Base-by-base conservation (phyloP, 805 yeast species). In the Saccharomycopsis fodiens region DNA sequence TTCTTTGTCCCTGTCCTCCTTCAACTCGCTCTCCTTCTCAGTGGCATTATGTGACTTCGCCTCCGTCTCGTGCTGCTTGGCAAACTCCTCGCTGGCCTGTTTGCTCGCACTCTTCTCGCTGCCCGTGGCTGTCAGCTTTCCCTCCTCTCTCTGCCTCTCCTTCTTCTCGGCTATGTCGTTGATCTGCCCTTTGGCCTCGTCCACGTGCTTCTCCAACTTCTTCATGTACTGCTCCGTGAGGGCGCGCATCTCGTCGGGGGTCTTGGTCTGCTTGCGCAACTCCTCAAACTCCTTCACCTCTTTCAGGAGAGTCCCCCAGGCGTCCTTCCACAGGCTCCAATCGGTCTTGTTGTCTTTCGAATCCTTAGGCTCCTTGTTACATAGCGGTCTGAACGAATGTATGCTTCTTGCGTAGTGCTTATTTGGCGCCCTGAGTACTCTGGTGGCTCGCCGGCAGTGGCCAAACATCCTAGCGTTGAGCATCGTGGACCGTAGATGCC, bases 21-120 rank as follows among this genome's bases (percentile, higher is more conserved):
- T 41, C 4, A 34, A 32, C 17, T 46, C 42, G 4, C 41, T 42
- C 32, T 45, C 41, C 20, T 21, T 35, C 15, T 39, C 27, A n/a
- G n/a, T n/a, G n/a, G n/a, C n/a, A n/a, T n/a, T n/a, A n/a, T n/a
- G n/a, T n/a, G n/a, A n/a, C 15, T 44, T 27, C n/a, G 25, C 31
- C 22, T 8, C 29, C 10, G 22, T 13, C 32, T 21, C 23, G 22
- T 15, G 23, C 34, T 41, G 23, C 34, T 36, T 41, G 20, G 10
- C 17, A 19, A 6, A n/a, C 12, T 41, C 32, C 34, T 41, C 32
- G 19, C 12, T 13, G 4, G 25, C 7, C 39, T 36, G 2, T 2
- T 6, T 20, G 20, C 27, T 13, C 17, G 16, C 29, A 23, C 19
- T 20, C 25, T 5, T 38, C 29, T 38, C 32, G 6, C 32, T 38